Evolutionary conservation across 2,329 filamentous ascomycete genomes (phyloP), one percentile per base, ranked within the genome.

Genomic region (Colletotrichum coccodes): DNA sequence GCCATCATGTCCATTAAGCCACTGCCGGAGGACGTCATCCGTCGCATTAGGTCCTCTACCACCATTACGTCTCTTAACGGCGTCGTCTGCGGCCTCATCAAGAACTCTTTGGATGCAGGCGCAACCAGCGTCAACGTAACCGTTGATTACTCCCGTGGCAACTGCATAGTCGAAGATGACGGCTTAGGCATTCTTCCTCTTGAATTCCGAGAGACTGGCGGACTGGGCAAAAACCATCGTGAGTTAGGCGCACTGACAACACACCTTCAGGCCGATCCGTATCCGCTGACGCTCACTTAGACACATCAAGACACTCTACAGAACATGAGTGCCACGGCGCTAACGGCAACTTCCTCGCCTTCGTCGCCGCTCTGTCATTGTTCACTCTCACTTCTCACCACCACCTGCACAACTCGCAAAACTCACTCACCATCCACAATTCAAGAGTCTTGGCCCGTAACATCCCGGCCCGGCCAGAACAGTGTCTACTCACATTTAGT

Each of bases 41-140:
- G 91, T 54, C 93, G 94, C 77, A 91, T 99, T 81, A 93, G 91
- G 76, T 97, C 95, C 0, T 97, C 95, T 0, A 89, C 90, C n/a
- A 85, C 87, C 63, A 91, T 98, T 73, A 92, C 90, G 2, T 92
- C 90, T 50, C 83, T 98, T 36, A 91, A 91, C 73, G 87, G 83
- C 30, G 94, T 93, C 5, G 83, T 93, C 16, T 83, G 89, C 63
- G 93, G 92, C 52, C 85, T 98, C 11, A 74, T 97, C 30, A 90
- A 92, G 77, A 99, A 99, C 78, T 89, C 94, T 0, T 84, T 99
- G 14, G 96, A 99, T 82, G 94, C 94, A 4, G 82, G 83, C 52
- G 91, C 95, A 18, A 86, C 84, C 38, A 92, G 86, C 63, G 81
- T 98, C 70, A 88, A 88, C 60, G 83, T 97, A 62, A 87, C 85